phyloP scores from a whole-genome alignment of 1,284 basidiomycete genomes.

The Leccinum huronense region DNA sequence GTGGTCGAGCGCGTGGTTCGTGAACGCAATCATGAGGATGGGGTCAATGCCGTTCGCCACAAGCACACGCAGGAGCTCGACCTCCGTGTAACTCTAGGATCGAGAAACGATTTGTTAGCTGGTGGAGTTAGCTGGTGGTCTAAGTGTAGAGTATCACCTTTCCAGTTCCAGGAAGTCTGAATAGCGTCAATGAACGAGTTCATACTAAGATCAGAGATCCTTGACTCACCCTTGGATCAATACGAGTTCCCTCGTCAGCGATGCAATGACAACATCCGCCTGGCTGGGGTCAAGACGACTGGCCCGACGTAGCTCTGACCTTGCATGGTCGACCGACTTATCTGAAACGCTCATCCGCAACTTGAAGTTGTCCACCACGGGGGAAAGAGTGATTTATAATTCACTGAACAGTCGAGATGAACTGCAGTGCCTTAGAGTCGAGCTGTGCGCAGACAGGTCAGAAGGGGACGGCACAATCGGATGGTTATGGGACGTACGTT shows the following conservation, averaged over 20 bases:
- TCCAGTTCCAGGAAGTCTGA: constrained; percentile 72
- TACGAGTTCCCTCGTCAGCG: constrained; percentile 56
- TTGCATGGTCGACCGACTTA: constrained; percentile 35
- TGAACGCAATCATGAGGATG: constrained; percentile 69
- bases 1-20: constrained; percentile 76
- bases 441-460: constrained; percentile 47
- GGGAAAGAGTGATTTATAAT: too few species aligned
- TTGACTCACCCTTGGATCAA: constrained; percentile 66
- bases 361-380: constrained; percentile 18
- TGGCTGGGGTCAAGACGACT: constrained; percentile 67
- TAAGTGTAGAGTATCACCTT: constrained; percentile 45
- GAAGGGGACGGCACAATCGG: background rate
- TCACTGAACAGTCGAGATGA: constrained; percentile 83
- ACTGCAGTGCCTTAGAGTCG: constrained; percentile 87
- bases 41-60: constrained; percentile 49
- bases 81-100: constrained; percentile 60
- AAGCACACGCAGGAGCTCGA: constrained; percentile 65
- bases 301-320: constrained; percentile 39
- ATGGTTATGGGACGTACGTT: constrained; percentile 47
- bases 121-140: background rate
- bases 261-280: constrained; percentile 62
- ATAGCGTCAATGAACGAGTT: constrained; percentile 3
- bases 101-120: constrained; percentile 3
- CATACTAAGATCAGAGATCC: background rate
- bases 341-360: constrained; percentile 24